Percentiles rank a stretch among this genome's conserved stretches.
Conservation (phyloP, 2,329 filamentous ascomycete species). For the Claviceps pusilla region DNA sequence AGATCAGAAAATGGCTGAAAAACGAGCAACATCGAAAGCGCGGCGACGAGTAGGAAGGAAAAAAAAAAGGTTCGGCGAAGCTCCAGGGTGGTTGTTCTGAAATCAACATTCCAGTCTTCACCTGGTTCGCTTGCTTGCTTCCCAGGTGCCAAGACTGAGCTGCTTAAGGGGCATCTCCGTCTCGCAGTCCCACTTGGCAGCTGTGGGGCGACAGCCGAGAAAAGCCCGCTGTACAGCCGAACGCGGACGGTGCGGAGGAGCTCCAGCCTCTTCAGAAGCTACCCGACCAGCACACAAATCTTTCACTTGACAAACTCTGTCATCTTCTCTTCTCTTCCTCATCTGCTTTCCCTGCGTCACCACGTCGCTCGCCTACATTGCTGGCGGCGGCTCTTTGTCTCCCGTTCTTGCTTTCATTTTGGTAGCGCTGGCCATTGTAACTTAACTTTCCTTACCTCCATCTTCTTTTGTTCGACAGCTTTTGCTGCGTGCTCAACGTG, state of each 20-base stretch:
- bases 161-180: not conserved
- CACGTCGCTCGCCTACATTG: not conserved
- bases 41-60: too few species aligned
- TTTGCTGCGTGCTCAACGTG: constrained; percentile 27
- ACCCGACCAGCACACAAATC: constrained; percentile 18
- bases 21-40: too few species aligned
- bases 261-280: constrained; percentile 15
- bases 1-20: too few species aligned
- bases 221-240: constrained; percentile 11
- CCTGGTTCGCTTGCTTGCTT: too few species aligned
- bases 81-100: too few species aligned
- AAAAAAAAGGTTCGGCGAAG: too few species aligned
- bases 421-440: constrained; percentile 8
- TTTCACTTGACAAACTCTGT: constrained; percentile 15
- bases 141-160: too few species aligned
- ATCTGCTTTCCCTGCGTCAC: constrained; percentile 4
- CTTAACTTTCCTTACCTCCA: constrained; percentile 8
- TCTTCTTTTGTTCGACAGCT: constrained; percentile 11
- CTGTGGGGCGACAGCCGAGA: constrained; percentile 6
- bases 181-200: not conserved
- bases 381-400: not conserved
- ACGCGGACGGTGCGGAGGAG: constrained; percentile 8
- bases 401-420: constrained; percentile 3
- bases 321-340: not conserved
- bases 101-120: too few species aligned